Conservation (phyloP, 805 yeast species). For the Wickerhamiella cacticola region DNA sequence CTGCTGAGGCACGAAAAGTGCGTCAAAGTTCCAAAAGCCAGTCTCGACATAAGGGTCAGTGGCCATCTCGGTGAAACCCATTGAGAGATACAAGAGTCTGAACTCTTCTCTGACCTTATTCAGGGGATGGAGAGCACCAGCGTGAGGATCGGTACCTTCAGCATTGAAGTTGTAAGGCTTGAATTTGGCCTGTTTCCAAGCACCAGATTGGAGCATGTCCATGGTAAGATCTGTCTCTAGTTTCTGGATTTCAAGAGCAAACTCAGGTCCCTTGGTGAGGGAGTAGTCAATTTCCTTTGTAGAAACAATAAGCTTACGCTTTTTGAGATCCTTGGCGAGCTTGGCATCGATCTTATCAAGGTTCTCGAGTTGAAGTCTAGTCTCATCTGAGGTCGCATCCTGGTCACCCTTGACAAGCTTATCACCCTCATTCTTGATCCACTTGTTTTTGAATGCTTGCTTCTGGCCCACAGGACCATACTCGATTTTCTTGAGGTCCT, state of each 20-base stretch:
- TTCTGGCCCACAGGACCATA: constrained; percentile 92
- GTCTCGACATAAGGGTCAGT: constrained; percentile 95
- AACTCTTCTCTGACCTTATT: constrained; percentile 96
- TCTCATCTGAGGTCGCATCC: constrained; percentile 48
- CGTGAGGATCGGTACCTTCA: constrained; percentile 72
- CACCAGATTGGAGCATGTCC: constrained; percentile 75
- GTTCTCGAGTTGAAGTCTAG: constrained; percentile 42
- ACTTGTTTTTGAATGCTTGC: constrained; percentile 92
- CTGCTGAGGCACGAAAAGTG: constrained; percentile 95
- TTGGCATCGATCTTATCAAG: constrained; percentile 45
- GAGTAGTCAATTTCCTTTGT: constrained; percentile 64
- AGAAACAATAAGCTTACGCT: constrained; percentile 72
- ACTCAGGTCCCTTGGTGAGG: constrained; percentile 71
- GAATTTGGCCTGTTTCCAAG: constrained; percentile 75
- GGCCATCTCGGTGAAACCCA: constrained; percentile 99
- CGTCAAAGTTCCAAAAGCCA: constrained; percentile 98
- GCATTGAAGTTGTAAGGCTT: constrained; percentile 94
- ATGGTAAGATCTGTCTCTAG: constrained; percentile 88
- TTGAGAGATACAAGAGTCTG: constrained; percentile 90
- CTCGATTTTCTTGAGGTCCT: constrained; percentile 55
- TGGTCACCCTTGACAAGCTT: constrained; percentile 46
- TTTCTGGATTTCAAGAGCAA: constrained; percentile 65
- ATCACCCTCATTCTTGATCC: constrained; percentile 86
- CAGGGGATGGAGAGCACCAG: constrained; percentile 95
- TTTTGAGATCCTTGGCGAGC: constrained; percentile 73